Conservation (phyloP, 148 eudicot genomes). For the Rhododendron ovatum region DNA sequence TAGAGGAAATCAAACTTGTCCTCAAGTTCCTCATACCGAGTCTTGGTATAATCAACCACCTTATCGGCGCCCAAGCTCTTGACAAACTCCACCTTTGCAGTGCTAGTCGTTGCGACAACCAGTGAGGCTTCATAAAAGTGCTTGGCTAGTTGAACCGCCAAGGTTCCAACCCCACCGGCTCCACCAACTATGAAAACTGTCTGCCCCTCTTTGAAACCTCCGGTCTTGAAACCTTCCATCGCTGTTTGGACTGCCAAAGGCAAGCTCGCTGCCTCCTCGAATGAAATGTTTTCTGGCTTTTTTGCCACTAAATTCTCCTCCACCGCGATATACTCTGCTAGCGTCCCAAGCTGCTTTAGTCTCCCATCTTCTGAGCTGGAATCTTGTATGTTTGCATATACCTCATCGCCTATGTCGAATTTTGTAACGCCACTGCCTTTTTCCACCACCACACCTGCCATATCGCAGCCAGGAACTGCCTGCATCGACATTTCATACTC, state of each 20-base stretch:
- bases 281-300: slow-evolving; percentile 43
- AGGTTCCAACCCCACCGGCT: slow-evolving; percentile 50
- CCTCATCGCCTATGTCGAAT: slow-evolving; percentile 39
- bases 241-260: slow-evolving; percentile 50
- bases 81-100: slow-evolving; percentile 41
- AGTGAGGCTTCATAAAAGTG: slow-evolving; percentile 30
- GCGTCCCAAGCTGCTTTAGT: slow-evolving; percentile 37
- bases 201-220: slow-evolving; percentile 30
- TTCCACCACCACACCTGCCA: slow-evolving; percentile 47
- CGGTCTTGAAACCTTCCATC: slow-evolving; percentile 39
- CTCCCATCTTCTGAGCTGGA: slow-evolving; percentile 10
- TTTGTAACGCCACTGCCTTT: slow-evolving; percentile 20
- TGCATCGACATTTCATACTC: slow-evolving; percentile 8
- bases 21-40: slow-evolving; percentile 32
- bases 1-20: slow-evolving; percentile 45
- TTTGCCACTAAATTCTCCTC: slow-evolving; percentile 43
- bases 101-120: slow-evolving; percentile 48
- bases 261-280: slow-evolving; percentile 54
- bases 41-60: slow-evolving; percentile 48
- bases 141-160: slow-evolving; percentile 49
- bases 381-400: slow-evolving; percentile 48
- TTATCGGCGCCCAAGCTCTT: slow-evolving; percentile 49
- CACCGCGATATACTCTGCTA: slow-evolving; percentile 37
- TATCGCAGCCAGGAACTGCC: slow-evolving; percentile 54
- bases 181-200: slow-evolving; percentile 44